phyloP scores from a whole-genome alignment of 108 stramenopile genomes.

The Cyclotella baltica region DNA sequence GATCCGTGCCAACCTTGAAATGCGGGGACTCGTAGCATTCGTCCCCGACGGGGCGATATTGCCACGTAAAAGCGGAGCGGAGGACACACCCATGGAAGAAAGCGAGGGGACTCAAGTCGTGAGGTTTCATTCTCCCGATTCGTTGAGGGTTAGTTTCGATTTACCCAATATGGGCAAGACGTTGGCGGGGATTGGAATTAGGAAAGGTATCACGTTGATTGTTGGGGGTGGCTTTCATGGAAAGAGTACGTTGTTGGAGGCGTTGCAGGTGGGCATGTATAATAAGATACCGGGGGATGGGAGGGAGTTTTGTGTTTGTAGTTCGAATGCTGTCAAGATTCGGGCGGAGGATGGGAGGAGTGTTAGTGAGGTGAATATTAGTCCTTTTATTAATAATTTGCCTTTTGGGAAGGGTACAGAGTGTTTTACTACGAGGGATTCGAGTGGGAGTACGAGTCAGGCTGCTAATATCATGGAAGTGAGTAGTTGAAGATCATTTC shows the following conservation, averaged over 20 bases:
- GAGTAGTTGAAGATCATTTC: no score
- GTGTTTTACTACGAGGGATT: constrained; percentile 86
- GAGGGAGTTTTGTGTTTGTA: constrained; percentile 90
- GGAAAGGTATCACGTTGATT: constrained; percentile 92
- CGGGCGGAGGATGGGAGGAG: constrained; percentile 95
- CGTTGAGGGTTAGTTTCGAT: constrained; percentile 54
- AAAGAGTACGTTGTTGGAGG: constrained; percentile 92
- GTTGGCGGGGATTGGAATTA: constrained; percentile 92
- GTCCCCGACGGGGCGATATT: constrained; percentile 89
- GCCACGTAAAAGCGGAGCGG: constrained; percentile 87
- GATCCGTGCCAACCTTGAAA: constrained; percentile 72
- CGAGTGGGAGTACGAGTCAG: constrained; percentile 94
- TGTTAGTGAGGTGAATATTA: constrained; percentile 89
- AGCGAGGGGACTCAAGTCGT: constrained; percentile 46
- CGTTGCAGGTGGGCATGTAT: constrained; percentile 93
- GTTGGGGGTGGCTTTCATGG: constrained; percentile 99
- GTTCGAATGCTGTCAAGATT: constrained; percentile 85
- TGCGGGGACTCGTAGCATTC: constrained; percentile 85
- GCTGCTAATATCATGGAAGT: constrained; percentile 94
- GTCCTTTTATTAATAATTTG: constrained; percentile 94
- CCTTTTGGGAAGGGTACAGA: constrained; percentile 88
- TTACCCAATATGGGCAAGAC: constrained; percentile 65
- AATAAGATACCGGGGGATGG: constrained; percentile 97
- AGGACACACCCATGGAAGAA: constrained; percentile 86
- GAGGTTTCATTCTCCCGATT: constrained; percentile 71